A percentile compares a stretch with the other conserved stretches of the same genome.
phyloP scores from a whole-genome alignment of 2,329 filamentous ascomycete genomes.

The Scleromitrula shiraiana region DNA sequence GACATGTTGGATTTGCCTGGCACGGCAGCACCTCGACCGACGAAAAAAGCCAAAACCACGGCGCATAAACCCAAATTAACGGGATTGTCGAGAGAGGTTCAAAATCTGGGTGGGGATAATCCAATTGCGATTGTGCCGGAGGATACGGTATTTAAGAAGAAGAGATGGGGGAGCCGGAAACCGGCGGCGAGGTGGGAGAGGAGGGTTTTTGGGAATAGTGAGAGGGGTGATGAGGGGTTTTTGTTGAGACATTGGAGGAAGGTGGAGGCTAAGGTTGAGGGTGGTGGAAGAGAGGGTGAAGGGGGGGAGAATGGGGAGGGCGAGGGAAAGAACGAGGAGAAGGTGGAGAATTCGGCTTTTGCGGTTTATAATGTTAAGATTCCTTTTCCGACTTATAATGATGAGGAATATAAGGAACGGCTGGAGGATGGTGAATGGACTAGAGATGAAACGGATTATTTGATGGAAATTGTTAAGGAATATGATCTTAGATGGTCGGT shows the following conservation, averaged over 20 bases:
- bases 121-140: constrained; percentile 60
- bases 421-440: constrained; percentile 75
- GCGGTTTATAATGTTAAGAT: constrained; percentile 83
- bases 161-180: constrained; percentile 45
- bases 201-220: constrained; percentile 67
- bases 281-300: constrained; percentile 40
- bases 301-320: constrained; percentile 33
- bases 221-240: constrained; percentile 58
- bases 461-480: constrained; percentile 65
- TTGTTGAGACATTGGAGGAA: constrained; percentile 72
- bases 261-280: constrained; percentile 36
- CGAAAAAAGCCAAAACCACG: constrained; percentile 67
- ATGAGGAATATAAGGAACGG: constrained; percentile 75
- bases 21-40: constrained; percentile 44
- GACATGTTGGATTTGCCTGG: constrained; percentile 76
- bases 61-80: constrained; percentile 54
- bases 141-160: constrained; percentile 51
- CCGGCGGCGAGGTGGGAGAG: constrained; percentile 57
- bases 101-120: constrained; percentile 57
- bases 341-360: constrained; percentile 56
- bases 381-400: constrained; percentile 70
- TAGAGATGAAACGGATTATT: constrained; percentile 87
- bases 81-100: constrained; percentile 57
- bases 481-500: constrained; percentile 87
- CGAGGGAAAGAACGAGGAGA: constrained; percentile 11